Evolutionary conservation across 805 yeast genomes (phyloP).

Genomic region (Suhomyces pyralidae): DNA sequence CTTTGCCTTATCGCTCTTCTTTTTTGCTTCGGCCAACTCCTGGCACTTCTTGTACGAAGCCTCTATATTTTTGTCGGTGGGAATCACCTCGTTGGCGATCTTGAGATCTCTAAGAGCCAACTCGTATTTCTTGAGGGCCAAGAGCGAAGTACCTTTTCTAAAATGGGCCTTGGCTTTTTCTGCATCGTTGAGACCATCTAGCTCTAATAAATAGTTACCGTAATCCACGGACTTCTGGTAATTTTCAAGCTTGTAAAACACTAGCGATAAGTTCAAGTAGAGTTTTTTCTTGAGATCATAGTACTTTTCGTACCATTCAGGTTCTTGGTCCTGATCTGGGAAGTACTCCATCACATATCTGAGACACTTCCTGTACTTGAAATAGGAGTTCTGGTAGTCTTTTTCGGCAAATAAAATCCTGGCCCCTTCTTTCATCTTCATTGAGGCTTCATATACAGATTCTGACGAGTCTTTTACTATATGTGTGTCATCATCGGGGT

Average conservation of each 20-base stretch:
- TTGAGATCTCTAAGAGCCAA: slow-evolving; percentile 48
- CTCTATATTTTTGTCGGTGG: slow-evolving; percentile 49
- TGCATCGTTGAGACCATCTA: slow-evolving; percentile 28
- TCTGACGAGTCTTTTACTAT: slow-evolving; percentile 58
- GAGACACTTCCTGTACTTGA: slow-evolving; percentile 64
- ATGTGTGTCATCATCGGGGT: slow-evolving; percentile 66
- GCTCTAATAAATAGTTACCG: slow-evolving; percentile 54
- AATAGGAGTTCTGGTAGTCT: slow-evolving; percentile 48
- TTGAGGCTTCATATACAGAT: slow-evolving; percentile 49
- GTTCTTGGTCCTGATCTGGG: slow-evolving; percentile 66
- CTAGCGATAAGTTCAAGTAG: slow-evolving; percentile 59
- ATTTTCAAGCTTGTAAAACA: slow-evolving; percentile 47
- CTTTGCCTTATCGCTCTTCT: slow-evolving; percentile 50
- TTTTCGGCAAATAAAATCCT: slow-evolving; percentile 55
- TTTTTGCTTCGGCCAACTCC: slow-evolving; percentile 37
- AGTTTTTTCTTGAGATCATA: slow-evolving; percentile 50
- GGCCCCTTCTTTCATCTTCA: slow-evolving; percentile 65
- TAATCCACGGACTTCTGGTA: slow-evolving; percentile 51
- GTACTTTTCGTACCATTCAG: slow-evolving; percentile 50
- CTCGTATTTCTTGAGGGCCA: slow-evolving; percentile 44
- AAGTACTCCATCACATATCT: slow-evolving; percentile 68
- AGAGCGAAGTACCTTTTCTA: slow-evolving; percentile 49
- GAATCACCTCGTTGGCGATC: slow-evolving; percentile 42
- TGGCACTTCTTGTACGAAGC: slow-evolving; percentile 44
- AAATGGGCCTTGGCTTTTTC: slow-evolving; percentile 60